phyloP scores from a whole-genome alignment of 176 grass and related monocot species.

The Oryza australiensis region DNA sequence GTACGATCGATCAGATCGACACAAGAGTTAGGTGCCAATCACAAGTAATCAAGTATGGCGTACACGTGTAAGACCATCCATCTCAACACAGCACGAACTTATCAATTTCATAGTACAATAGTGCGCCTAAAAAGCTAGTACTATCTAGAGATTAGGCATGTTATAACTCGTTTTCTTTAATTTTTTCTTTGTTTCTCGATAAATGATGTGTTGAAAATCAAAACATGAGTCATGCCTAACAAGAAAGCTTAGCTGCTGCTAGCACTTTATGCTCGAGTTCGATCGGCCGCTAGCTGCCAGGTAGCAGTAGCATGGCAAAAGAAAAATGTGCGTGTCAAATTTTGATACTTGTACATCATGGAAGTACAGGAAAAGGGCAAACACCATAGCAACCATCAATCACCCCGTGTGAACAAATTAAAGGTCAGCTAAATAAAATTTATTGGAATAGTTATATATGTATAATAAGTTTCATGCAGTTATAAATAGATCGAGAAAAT shows the following conservation, averaged over 20 bases:
- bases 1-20: background rate
- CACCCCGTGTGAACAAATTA: background rate
- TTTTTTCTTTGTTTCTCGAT: background rate
- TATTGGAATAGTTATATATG: background rate
- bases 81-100: constrained; percentile 9
- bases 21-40: constrained; percentile 31
- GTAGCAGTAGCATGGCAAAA: constrained; percentile 29
- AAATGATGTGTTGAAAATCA: constrained; percentile 43
- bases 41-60: background rate
- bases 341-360: constrained; percentile 52
- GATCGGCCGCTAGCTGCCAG: constrained; percentile 19
- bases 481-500: background rate
- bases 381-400: constrained; percentile 1
- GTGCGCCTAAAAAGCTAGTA: constrained; percentile 32
- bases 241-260: constrained; percentile 12
- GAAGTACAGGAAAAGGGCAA: constrained; percentile 29
- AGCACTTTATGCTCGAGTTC: background rate
- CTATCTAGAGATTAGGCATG: too few species aligned
- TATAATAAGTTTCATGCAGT: background rate
- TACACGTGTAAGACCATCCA: constrained; percentile 40
- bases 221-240: constrained; percentile 47
- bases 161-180: background rate
- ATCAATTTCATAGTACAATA: background rate
- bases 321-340: constrained; percentile 47
- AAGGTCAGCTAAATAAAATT: background rate